These are phyloP conservation scores for Penicillium pancosmium DNA, from an alignment of 495 filamentous ascomycete genomes.

Conservation along the genomic window DNA sequence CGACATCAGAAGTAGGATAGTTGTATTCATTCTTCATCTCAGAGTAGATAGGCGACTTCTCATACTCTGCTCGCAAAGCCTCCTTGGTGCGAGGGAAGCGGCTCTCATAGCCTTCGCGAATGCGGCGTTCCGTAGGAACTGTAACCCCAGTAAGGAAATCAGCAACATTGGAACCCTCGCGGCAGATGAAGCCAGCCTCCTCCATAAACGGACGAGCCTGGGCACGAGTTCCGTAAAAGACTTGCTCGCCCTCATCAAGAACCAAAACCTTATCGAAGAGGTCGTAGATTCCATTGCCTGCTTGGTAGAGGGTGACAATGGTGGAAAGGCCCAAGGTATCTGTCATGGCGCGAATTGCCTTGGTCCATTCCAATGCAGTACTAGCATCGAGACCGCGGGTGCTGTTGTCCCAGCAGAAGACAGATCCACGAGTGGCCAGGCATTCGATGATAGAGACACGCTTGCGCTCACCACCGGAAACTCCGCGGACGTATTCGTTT, in stretches of 20 bases:
- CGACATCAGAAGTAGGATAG: constrained; percentile 48
- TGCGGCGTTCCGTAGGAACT: constrained; percentile 64
- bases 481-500: constrained; percentile 74
- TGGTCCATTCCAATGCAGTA: constrained; percentile 60
- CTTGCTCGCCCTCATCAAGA: constrained; percentile 63
- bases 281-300: constrained; percentile 64
- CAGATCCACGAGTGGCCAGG: constrained; percentile 59
- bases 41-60: constrained; percentile 37
- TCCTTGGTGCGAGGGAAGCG: constrained; percentile 52
- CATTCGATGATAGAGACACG: constrained; percentile 70
- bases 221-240: constrained; percentile 61
- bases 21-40: constrained; percentile 50
- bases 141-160: constrained; percentile 74
- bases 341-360: constrained; percentile 50
- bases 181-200: constrained; percentile 64
- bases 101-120: constrained; percentile 54
- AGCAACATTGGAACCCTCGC: constrained; percentile 67
- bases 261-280: constrained; percentile 70
- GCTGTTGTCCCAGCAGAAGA: constrained; percentile 65
- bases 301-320: constrained; percentile 61
- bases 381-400: constrained; percentile 64
- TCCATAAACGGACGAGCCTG: constrained; percentile 69
- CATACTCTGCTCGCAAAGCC: constrained; percentile 40
- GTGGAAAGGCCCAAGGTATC: constrained; percentile 49
- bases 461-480: constrained; percentile 85